Evolutionary conservation across 2,329 filamentous ascomycete species (phyloP), one percentile per base, ranked within the genome.

Genomic region (Leptographium flavum): DNA sequence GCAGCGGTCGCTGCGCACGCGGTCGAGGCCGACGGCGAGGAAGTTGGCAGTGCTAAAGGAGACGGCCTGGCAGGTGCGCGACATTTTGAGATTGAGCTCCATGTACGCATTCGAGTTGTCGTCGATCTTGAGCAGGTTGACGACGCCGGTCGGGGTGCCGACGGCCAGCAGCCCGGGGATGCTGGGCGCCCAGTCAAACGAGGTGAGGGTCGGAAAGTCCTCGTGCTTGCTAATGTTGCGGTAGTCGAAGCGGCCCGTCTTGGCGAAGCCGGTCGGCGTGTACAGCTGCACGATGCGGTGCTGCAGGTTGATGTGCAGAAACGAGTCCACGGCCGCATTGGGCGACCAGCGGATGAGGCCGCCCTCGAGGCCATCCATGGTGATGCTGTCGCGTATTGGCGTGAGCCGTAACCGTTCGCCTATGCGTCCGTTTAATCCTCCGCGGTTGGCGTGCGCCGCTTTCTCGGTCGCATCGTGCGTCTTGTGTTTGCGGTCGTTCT

Each of bases 1-100:
- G 54, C 83, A 87, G 50, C 82, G 76, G 57, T 92, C 86, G 61
- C 85, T 87, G 28, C 86, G 75, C 22, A 88, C 84, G 53, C 83
- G 74, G 55, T 92, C 86, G 43, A 92, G 67, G 1, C 83, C 86
- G 25, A 87, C 83, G 10, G 85, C 86, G 43, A 93, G 66, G 46
- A 83, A 69, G 17, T 82, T 81, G 5, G 69, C 70, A 4, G 75
- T 78, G 56, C 79, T 90, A 63, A 92, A 87, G 4, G 84, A 80
- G 35, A 92, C 83, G 1, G 84, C 83, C 55, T 90, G 86, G 55
- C 83, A 90, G 37, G 81, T 81, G 38, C 86, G 74, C 45, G 83
- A 76, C 58, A 87, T 77, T 58, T 84, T 86, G 39, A 87, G 73
- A 19, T 76, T 75, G 49, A 87, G 76, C 42, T 82, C 76, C 41